Evolutionary conservation across 2,329 filamentous ascomycete species (phyloP), one percentile per base, ranked within the genome.

Genomic region (Fusarium chuoi): DNA sequence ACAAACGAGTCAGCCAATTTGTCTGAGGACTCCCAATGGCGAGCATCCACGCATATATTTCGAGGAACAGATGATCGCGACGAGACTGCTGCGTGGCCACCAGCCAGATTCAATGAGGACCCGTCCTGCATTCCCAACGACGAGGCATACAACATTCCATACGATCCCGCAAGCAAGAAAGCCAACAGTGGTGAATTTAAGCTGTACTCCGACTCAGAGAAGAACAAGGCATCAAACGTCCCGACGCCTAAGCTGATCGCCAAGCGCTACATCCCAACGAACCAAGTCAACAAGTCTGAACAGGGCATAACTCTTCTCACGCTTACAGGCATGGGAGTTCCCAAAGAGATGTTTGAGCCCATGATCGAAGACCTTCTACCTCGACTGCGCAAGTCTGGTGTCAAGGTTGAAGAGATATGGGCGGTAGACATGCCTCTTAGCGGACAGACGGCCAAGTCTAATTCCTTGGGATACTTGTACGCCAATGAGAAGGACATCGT

Each of bases 191-290:
- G 11, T 2, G 11, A 1, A 0, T 59, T 59, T 1, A 15, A 11
- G 26, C 44, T 59, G 1, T 39, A 39, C 44, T 30, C 26, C 3
- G 10, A 39, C 6, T 14, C 3, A 4, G 22, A 1, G 0, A 1
- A 30, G 14, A 24, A 1, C 1, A 10, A 22, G 0, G 1, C 0
- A 15, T 26, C 56, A 0, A 52, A 17, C 1, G 35, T 52, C 9
- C 56, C 26, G 0, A 18, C 24, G 2, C 17, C 44, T 3, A 39
- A 30, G 0, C 20, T 52, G 7, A 26, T 26, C 0, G 35, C 35
- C 1, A 59, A 52, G 22, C 44, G 56, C 7, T 59, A 59, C 10
- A 30, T 52, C 18, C 35, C 26, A 22, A 26, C 1, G 0, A 24
- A 12, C 7, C 33, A 38, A 24, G 33, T 11, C 15, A 39, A 24